These are phyloP conservation scores for Phoenix roebelenii DNA, from an alignment of 176 grass and related monocot genomes.

Conservation along the genomic window DNA sequence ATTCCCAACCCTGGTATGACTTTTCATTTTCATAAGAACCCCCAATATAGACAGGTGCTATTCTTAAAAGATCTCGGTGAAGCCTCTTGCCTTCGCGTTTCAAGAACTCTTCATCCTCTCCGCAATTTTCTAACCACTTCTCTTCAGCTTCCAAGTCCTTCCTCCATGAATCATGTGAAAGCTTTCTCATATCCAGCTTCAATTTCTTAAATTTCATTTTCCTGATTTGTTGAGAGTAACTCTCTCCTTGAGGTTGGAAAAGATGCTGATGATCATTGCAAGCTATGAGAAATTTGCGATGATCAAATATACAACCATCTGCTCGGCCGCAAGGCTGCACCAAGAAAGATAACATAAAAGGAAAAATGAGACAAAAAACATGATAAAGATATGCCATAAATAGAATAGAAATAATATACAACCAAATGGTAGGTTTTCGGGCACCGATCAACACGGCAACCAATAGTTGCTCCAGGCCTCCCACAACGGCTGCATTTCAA, in stretches of 20 bases:
- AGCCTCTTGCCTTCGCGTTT: constrained; percentile 86
- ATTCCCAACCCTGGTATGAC: constrained; percentile 67
- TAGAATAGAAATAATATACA: constrained; percentile 18
- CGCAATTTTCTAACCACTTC: constrained; percentile 97
- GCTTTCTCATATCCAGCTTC: constrained; percentile 59
- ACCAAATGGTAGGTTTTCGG: constrained; percentile 98
- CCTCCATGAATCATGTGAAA: constrained; percentile 73
- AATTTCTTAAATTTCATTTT: constrained; percentile 85
- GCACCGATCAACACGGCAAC: constrained; percentile 87
- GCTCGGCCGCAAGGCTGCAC: constrained; percentile 82
- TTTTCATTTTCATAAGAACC: constrained; percentile 67
- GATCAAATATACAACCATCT: constrained; percentile 90
- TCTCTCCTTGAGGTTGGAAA: constrained; percentile 79
- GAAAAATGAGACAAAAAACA: not conserved
- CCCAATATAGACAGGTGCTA: constrained; percentile 87
- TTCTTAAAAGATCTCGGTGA: constrained; percentile 82
- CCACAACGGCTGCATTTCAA: constrained; percentile 95
- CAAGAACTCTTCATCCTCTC: constrained; percentile 97
- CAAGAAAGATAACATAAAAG: not conserved
- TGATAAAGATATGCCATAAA: not conserved
- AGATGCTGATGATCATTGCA: constrained; percentile 81
- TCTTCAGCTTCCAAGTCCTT: constrained; percentile 87
- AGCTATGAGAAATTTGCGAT: constrained; percentile 96
- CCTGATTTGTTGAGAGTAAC: constrained; percentile 47
- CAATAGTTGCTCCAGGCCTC: constrained; percentile 88